Evolutionary conservation across 441 rosid species (phyloP).

Genomic region (Theobroma grandiflorum): DNA sequence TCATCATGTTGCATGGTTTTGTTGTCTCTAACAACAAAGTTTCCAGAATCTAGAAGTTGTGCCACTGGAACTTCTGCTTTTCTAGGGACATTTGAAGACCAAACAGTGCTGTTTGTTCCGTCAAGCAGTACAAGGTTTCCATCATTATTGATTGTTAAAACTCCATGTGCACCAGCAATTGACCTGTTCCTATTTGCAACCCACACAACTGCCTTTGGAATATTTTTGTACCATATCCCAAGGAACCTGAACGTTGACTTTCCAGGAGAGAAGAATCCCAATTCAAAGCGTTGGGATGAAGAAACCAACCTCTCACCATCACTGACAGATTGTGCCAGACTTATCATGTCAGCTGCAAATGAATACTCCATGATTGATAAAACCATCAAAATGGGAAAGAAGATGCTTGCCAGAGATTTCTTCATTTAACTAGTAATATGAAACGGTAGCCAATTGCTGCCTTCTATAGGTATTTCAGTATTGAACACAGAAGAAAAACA

Average conservation of each 20-base stretch:
- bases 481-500: no score
- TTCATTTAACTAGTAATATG: no score
- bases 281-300: conserved; percentile 28
- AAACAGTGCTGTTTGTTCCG: background rate
- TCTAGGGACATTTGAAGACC: background rate
- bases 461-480: no score
- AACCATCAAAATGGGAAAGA: conserved; percentile 13
- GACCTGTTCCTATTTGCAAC: conserved; percentile 25
- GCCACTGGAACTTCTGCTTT: background rate
- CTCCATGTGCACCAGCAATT: conserved; percentile 31
- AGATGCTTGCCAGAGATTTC: background rate
- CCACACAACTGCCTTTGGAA: conserved; percentile 20
- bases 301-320: conserved; percentile 42
- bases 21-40: background rate
- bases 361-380: background rate
- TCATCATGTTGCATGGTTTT: background rate
- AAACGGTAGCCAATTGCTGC: no score
- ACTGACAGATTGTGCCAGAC: conserved; percentile 22
- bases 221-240: conserved; percentile 45
- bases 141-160: background rate
- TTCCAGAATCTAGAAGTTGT: background rate
- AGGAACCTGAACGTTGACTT: conserved; percentile 34
- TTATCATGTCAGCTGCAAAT: conserved; percentile 22
- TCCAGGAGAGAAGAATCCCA: conserved; percentile 47
- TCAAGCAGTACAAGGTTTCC: background rate